Base-by-base conservation (phyloP, 2,329 filamentous ascomycete species). In the Salinomyces thailandicus region DNA sequence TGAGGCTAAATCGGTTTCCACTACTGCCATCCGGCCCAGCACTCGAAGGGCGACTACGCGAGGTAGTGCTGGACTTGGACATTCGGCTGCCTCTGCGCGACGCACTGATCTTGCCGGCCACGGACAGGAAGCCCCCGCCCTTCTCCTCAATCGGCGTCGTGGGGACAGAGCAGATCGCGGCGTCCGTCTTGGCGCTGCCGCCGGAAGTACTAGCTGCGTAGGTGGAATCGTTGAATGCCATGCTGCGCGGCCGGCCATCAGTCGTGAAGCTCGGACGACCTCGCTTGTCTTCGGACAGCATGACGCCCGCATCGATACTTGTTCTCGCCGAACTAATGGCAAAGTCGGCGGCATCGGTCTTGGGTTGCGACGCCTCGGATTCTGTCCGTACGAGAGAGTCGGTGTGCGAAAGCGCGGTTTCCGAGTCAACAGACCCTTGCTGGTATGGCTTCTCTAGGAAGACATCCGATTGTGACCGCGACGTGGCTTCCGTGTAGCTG, bases 91-190 rank as follows among this genome's bases (percentile, higher is more conserved):
- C 49, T 20, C 58, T 44, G n/a, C 54, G 41, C 5, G 52, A 52
- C 22, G 37, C 44, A 4, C 45, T 39, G 4, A 58, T 38, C 35
- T 50, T 54, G 40, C 43, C 49, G 8, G 51, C 49, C 4, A 54
- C 51, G 9, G 44, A 39, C 13, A 59, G 45, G 39, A 59, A 57
- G 11, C 45, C 35, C 29, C 42, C 44, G 5, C 40, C 32, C 5
- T 59, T 54, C 19, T 69, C 66, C 16, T 67, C 66, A 4, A 48
- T 39, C 2, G 67, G 66, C 2, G 66, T 70, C 3, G 59, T 49
- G 1, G 64, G 55, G 5, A 52, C 41, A 5, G 55, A 58, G 9
- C 29, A 42, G 8, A 39, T 35, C 4, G 39, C 44, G 1, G 48
- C 35, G 24, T 50, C 50, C 6, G 49, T 53, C 6, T 39, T 40